These are phyloP conservation scores for Spizellomyces punctatus DNA, from an alignment of 192 early-diverging fungal species.

Conservation along the genomic window DNA sequence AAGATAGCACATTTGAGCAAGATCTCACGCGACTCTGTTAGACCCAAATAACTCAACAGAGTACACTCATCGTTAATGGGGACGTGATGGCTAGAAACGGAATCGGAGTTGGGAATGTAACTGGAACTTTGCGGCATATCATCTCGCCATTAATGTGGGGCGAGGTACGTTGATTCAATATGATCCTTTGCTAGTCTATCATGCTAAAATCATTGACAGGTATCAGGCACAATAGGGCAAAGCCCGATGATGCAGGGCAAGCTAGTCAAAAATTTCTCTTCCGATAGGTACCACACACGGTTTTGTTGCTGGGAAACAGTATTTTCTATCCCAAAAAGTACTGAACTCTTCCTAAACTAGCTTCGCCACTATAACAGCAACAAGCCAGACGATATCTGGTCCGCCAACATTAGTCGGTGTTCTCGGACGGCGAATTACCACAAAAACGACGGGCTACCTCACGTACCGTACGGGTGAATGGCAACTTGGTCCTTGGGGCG, in stretches of 20 bases:
- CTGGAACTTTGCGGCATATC: conserved; percentile 77
- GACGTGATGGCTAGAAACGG: conserved; percentile 59
- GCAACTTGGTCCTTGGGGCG: conserved; percentile 70
- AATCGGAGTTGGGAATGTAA: conserved; percentile 74
- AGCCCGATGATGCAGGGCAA: conserved; percentile 56
- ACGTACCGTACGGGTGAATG: conserved; percentile 79
- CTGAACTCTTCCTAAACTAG: conserved; percentile 29
- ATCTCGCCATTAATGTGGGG: conserved; percentile 70
- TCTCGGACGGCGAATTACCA: conserved; percentile 65
- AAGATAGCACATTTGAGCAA: not conserved
- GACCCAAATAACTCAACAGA: conserved; percentile 43
- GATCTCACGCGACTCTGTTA: conserved; percentile 19
- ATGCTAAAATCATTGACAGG: conserved; percentile 11
- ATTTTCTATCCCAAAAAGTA: not conserved
- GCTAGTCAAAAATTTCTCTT: conserved; percentile 61
- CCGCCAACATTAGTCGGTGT: conserved; percentile 72
- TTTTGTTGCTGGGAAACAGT: not conserved
- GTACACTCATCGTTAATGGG: conserved; percentile 44
- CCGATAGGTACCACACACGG: conserved; percentile 37
- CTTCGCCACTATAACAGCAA: conserved; percentile 67
- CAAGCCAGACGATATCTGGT: conserved; percentile 51
- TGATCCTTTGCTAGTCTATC: not conserved
- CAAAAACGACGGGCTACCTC: conserved; percentile 69
- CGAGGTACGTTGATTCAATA: conserved; percentile 54
- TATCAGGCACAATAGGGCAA: conserved; percentile 60